These are phyloP conservation scores for Pseudopyricularia javanii DNA, from an alignment of 2,329 filamentous ascomycete genomes.

Conservation along the genomic window DNA sequence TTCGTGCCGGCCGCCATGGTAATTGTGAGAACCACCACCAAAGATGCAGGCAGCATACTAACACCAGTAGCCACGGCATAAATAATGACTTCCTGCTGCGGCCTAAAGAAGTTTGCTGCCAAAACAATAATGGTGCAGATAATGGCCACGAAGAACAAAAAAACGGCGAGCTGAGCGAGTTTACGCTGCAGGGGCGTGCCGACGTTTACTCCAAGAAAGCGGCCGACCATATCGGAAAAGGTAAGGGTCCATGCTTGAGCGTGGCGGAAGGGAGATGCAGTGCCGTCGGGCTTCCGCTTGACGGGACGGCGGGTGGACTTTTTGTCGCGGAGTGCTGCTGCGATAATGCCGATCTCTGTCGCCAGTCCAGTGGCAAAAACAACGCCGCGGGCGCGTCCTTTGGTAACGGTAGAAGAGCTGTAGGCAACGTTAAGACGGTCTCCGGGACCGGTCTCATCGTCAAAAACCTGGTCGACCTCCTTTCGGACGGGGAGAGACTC, in stretches of 20 bases:
- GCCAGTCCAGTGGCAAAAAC: slow-evolving; percentile 47
- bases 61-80: slow-evolving; percentile 48
- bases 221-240: slow-evolving; percentile 39
- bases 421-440: slow-evolving; percentile 51
- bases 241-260: slow-evolving; percentile 25
- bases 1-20: slow-evolving; percentile 51
- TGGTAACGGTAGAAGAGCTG: slow-evolving; percentile 50
- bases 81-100: slow-evolving; percentile 44
- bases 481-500: slow-evolving; percentile 49
- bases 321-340: slow-evolving; percentile 42
- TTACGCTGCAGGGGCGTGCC: slow-evolving; percentile 58
- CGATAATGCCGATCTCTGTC: slow-evolving; percentile 53
- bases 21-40: slow-evolving; percentile 55
- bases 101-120: slow-evolving; percentile 41
- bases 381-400: slow-evolving; percentile 46
- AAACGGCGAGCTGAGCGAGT: slow-evolving; percentile 49
- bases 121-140: slow-evolving; percentile 54
- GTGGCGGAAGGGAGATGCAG: slow-evolving; percentile 34
- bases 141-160: slow-evolving; percentile 51
- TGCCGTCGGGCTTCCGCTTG: slow-evolving; percentile 32
- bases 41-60: slow-evolving; percentile 49
- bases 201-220: slow-evolving; percentile 50
- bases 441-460: slow-evolving; percentile 39
- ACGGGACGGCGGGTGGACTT: slow-evolving; percentile 31
- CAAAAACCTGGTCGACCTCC: slow-evolving; percentile 33